Conservation (phyloP, 2,329 filamentous ascomycete genomes). For the Leptoxyphium fumago region DNA sequence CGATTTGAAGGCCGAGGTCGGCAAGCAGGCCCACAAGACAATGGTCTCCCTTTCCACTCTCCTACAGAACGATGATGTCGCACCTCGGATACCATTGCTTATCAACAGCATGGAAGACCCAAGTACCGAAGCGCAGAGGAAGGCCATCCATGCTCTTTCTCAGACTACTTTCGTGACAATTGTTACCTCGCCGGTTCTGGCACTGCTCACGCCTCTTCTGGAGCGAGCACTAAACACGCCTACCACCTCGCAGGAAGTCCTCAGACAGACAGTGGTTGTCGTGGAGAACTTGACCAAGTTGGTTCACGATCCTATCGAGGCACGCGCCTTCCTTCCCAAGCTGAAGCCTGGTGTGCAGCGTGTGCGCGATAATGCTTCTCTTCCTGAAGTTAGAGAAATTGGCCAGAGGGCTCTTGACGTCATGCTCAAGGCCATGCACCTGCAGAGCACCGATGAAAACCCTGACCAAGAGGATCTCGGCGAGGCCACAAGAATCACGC, state of each 20-base stretch:
- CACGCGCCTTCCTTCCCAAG: constrained; percentile 86
- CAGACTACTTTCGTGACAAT: constrained; percentile 97
- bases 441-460: constrained; percentile 39
- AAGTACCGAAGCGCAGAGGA: constrained; percentile 73
- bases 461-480: constrained; percentile 38
- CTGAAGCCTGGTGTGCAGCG: constrained; percentile 84
- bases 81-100: constrained; percentile 77
- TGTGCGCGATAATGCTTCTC: constrained; percentile 73
- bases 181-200: constrained; percentile 88
- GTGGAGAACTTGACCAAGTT: constrained; percentile 97
- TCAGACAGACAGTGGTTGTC: constrained; percentile 90
- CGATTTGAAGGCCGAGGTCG: constrained; percentile 76
- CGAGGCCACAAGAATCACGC: constrained; percentile 48
- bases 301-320: constrained; percentile 90
- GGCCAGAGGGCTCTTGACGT: constrained; percentile 68
- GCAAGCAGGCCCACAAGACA: constrained; percentile 77
- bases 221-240: constrained; percentile 90
- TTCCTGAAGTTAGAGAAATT: constrained; percentile 87
- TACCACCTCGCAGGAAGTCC: constrained; percentile 78
- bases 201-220: constrained; percentile 82
- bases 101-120: constrained; percentile 94
- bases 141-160: constrained; percentile 90
- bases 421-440: constrained; percentile 85
- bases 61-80: constrained; percentile 92
- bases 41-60: constrained; percentile 85